Evolutionary conservation across 2,329 filamentous ascomycete genomes (phyloP).

Genomic region (Drechslerella stenobrocha): DNA sequence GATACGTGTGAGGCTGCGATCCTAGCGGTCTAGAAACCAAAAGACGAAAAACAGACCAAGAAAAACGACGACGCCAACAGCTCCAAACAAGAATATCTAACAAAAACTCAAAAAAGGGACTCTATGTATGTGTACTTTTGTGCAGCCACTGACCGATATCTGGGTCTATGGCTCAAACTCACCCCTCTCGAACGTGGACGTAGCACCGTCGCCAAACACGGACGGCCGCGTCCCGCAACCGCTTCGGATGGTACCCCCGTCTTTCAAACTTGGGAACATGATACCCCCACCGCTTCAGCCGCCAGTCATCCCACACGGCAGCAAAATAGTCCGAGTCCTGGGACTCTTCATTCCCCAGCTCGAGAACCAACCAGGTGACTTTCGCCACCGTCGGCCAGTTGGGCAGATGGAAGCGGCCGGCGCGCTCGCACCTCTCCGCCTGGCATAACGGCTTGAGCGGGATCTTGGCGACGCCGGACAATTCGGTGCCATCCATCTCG

Average conservation of each 20-base stretch:
- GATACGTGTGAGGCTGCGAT: too few relatives aligned
- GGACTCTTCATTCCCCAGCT: constrained; percentile 10
- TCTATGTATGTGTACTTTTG: too few relatives aligned
- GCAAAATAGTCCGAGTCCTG: constrained; percentile 18
- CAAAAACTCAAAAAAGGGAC: too few relatives aligned
- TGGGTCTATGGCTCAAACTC: too few relatives aligned
- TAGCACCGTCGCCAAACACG: constrained; percentile 5
- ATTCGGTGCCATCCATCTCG: constrained; percentile 11
- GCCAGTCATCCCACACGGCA: constrained; percentile 14
- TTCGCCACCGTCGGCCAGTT: constrained; percentile 6
- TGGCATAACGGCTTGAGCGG: neutral
- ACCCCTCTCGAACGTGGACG: neutral
- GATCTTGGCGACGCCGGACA: constrained; percentile 1
- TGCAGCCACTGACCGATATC: too few relatives aligned
- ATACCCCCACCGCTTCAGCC: constrained; percentile 15
- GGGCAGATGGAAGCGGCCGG: constrained; percentile 5
- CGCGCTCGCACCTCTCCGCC: neutral
- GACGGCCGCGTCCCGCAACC: constrained; percentile 5
- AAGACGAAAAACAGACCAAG: too few relatives aligned
- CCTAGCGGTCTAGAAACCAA: too few relatives aligned
- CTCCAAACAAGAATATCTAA: neutral
- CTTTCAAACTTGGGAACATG: constrained; percentile 4
- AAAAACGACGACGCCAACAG: neutral
- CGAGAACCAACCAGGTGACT: constrained; percentile 15
- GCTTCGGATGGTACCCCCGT: constrained; percentile 1